Evolutionary conservation across 2,329 filamentous ascomycete genomes (phyloP), one percentile per base, ranked within the genome.

Genomic region (Cladorrhinum sp.): DNA sequence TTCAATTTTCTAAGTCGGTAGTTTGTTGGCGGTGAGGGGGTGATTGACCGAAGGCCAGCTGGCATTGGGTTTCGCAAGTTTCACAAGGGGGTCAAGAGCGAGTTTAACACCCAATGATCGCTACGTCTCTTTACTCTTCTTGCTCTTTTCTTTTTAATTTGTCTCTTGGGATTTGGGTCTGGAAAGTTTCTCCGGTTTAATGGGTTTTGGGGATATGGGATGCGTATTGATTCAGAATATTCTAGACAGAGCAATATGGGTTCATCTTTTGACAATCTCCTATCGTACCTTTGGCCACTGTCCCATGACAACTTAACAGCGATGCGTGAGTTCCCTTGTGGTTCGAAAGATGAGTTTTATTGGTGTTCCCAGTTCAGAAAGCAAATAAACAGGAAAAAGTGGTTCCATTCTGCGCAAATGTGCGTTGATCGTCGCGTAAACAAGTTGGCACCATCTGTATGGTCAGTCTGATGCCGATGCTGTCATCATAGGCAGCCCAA

Each of bases 1-100:
- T 76, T 86, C 88, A 65, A 96, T 96, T 68, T 95, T 96, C 75
- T 96, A 86, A 77, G 23, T 2, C 2, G 45, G 25, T 25, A 32
- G 38, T 10, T 48, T 20, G 29, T 13, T 41, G 12, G 7, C 4
- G 6, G 16, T 4, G 16, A 7, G 36, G 36, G 36, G 12, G 10
- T 3, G 7, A 16, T 13, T 4, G 36, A 41, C 6, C 7, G 4
- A 13, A 41, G 12, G 36, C 36, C 16, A 13, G 7, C 12, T 41
- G 25, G 10, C 4, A 29, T 29, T 10, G 4, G 10, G 4, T 29
- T 29, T 29, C 25, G 10, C 10, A 29, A 29, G 25, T n/a, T n/a
- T n/a, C n/a, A n/a, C n/a, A n/a, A n/a, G n/a, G n/a, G n/a, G n/a
- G n/a, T n/a, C n/a, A n/a, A n/a, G n/a, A n/a, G n/a, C n/a, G n/a